Evolutionary conservation across 768 basidiomycete species (phyloP).

Genomic region (Pleurotus ostreatus): DNA sequence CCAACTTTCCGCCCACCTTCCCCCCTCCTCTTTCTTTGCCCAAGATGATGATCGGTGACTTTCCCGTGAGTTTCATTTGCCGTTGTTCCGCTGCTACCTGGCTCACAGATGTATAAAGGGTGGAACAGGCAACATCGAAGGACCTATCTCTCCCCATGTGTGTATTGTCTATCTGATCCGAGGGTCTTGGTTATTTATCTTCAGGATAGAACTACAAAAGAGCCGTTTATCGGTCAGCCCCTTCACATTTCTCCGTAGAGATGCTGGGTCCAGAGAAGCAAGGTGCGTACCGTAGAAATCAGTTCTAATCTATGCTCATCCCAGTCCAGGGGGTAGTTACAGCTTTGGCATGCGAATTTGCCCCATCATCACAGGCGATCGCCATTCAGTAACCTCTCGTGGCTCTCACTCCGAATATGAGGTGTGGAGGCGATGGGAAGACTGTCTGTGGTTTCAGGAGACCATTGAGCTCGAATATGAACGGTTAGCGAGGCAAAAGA

Average conservation of each 20-base stretch:
- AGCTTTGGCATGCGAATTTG: conserved; percentile 62
- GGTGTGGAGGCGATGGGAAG: conserved; percentile 80
- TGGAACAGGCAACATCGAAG: conserved; percentile 18
- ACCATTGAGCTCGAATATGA: conserved; percentile 62
- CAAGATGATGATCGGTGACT: conserved; percentile 8
- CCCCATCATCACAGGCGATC: conserved; percentile 30
- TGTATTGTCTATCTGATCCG: conserved; percentile 2
- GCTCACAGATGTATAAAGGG: conserved; percentile 10
- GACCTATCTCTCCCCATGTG: conserved; percentile 22
- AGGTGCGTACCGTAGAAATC: conserved; percentile 25
- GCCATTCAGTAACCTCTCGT: conserved; percentile 30
- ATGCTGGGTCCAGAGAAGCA: conserved; percentile 56
- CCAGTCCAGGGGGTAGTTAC: conserved; percentile 40
- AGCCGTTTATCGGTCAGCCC: conserved; percentile 56
- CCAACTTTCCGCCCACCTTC: not conserved
- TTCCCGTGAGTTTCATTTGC: not conserved
- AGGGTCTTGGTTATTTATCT: not conserved
- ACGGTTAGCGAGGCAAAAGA: conserved; percentile 62
- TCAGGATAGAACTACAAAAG: conserved; percentile 50
- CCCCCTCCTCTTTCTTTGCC: not conserved
- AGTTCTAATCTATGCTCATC: not conserved
- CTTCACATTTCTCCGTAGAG: conserved; percentile 57
- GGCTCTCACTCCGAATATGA: conserved; percentile 51
- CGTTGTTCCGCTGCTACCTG: not conserved
- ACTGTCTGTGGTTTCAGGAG: conserved; percentile 76